Evolutionary conservation across 805 yeast species (phyloP), one percentile per base, ranked within the genome.

Genomic region (Yarrowia porcina): DNA sequence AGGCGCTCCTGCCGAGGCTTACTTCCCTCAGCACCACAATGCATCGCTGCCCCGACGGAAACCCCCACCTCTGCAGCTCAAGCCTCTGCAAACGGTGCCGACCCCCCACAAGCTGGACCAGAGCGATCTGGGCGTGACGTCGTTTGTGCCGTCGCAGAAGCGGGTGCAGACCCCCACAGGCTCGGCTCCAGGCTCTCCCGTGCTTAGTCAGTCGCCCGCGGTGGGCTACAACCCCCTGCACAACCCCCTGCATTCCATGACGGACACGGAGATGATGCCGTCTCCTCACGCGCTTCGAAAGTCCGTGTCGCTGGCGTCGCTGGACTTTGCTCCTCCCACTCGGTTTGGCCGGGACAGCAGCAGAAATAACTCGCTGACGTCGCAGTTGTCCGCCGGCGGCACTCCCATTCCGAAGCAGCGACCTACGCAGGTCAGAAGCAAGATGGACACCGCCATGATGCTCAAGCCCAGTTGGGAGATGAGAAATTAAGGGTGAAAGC

Each of bases 401-500:
- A 50, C 38, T 5, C 42, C 63, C 9, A 39, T 41, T 13, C 39
- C 60, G 1, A 54, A 57, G 21, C 62, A 65, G 30, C 66, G 66
- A 2, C 64, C 57, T 9, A 63, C 70, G 12, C 65, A 66, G 42
- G 64, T 69, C 38, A 67, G 68, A 11, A 68, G 69, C 3, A 67
- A 66, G 35, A 60, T 65, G 45, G 59, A 65, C 28, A 67, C 68
- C 17, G 33, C 54, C 12, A 62, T 65, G 30, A 60, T 67, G 65
- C 50, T 69, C 32, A 50, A 66, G 32, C 71, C 71, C 18, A 63
- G 64, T n/a, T 69, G 69, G 71, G 66, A 68, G n/a, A 69, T 69
- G 70, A 47, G 71, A 18, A 57, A 63, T 33, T 57, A 47, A 23
- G 12, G 13, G 23, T 9, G 32, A 30, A 8, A 8, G 8, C 8